phyloP scores from a whole-genome alignment of 495 filamentous ascomycete species.

The Annulohypoxylon moriforme region DNA sequence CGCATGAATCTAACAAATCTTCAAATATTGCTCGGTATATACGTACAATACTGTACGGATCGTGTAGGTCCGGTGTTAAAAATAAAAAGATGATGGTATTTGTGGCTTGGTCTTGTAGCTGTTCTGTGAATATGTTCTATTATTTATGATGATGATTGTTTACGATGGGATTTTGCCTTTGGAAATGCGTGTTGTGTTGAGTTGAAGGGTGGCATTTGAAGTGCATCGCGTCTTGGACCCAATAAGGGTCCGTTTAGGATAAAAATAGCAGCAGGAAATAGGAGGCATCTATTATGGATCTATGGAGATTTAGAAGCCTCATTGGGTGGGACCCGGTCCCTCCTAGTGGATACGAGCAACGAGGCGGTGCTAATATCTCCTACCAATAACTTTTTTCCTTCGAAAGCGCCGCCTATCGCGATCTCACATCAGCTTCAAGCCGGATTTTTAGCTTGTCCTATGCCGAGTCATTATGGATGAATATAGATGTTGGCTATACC shows the following conservation, averaged over 20 bases:
- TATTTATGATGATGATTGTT: background rate
- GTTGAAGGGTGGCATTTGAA: background rate
- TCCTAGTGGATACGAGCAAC: slow-evolving; percentile 28
- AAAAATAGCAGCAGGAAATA: slow-evolving; percentile 41
- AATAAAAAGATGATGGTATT: background rate
- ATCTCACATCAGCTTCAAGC: slow-evolving; percentile 33
- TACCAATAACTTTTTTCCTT: background rate
- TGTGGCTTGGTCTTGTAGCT: background rate
- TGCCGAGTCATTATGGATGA: background rate
- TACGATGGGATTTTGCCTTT: background rate
- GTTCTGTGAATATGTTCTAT: background rate
- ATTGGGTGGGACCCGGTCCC: slow-evolving; percentile 18
- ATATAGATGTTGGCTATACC: background rate
- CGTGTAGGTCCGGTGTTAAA: background rate
- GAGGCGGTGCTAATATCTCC: slow-evolving; percentile 31
- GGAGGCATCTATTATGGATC: slow-evolving; percentile 19
- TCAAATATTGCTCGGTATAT: background rate
- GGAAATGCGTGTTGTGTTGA: background rate
- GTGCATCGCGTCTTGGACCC: slow-evolving; percentile 3
- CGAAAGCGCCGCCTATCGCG: slow-evolving; percentile 21
- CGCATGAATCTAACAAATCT: slow-evolving; percentile 23
- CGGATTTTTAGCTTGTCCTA: background rate
- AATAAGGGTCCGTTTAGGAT: slow-evolving; percentile 17
- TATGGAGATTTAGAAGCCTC: slow-evolving; percentile 39
- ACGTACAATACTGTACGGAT: slow-evolving; percentile 8